Evolutionary conservation across 2,329 filamentous ascomycete genomes (phyloP), one percentile per base, ranked within the genome.

Genomic region (Leptographium procerum): DNA sequence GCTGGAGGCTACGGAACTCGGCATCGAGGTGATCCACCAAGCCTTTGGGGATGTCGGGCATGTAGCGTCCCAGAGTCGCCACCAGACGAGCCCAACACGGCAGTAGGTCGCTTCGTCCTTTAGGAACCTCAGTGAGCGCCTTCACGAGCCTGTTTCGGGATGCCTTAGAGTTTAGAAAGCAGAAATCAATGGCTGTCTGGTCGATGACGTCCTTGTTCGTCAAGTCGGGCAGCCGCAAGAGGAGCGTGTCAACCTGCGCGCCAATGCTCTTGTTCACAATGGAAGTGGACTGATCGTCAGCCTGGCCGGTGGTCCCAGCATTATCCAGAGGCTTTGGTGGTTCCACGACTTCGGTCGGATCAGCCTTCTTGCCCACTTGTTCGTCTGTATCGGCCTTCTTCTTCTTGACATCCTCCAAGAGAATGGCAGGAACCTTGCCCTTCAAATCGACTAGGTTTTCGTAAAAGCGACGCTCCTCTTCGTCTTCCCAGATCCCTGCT

Each of bases 251-350:
- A 2, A 99, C 94, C 70, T 99, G 94, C 3, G 94, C 92, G 55
- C 94, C 94, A 60, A 97, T 94, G 3, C 91, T 96, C 74, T 96
- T 97, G 77, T 97, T 99, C 33, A 88, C 90, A 68, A 99, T 97
- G 1, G 91, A 84, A n/a, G 84, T 95, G 3, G 92, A 96, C 68
- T 88, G 86, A 62, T 96, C 92, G 55, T 96, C 91, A 1, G 58
- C 33, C 22, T 54, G 1, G 1, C 56, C n/a, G 8, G 33, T 10
- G 13, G 52, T 9, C 48, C 24, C 33, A 16, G 48, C 9, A 28
- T 77, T 73, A 26, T 77, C 75, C 4, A 73, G 62, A 13, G 74
- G 63, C 67, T 86, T 89, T 3, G 74, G 77, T 7, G 24, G 8
- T 9, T 57, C 47, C 9, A 70, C 64, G 3, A 75, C 69, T 48